A percentile compares a stretch with the other conserved stretches of the same genome.
These are phyloP conservation scores for Verticillium albo-atrum DNA, from an alignment of 2,329 filamentous ascomycete genomes.

Conservation along the genomic window DNA sequence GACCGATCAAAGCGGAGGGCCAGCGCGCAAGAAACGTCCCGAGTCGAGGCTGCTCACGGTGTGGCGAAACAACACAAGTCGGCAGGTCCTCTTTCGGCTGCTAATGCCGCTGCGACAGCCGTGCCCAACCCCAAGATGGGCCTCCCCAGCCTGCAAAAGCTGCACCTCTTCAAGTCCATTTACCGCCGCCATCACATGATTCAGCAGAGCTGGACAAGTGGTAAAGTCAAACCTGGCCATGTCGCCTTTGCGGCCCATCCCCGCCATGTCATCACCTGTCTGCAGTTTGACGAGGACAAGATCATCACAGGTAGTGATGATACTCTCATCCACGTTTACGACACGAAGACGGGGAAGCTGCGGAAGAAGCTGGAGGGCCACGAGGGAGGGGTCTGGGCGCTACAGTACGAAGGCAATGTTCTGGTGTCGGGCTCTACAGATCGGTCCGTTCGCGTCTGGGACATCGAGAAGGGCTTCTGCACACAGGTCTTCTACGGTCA, in stretches of 20 bases:
- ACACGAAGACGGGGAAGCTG: slow-evolving; percentile 88
- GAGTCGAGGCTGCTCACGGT: slow-evolving; percentile 38
- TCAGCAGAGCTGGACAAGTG: slow-evolving; percentile 85
- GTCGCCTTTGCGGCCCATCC: slow-evolving; percentile 96
- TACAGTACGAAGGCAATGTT: slow-evolving; percentile 94
- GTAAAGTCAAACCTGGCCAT: slow-evolving; percentile 78
- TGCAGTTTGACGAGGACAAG: slow-evolving; percentile 97
- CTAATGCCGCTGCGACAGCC: slow-evolving; percentile 75
- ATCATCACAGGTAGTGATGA: slow-evolving; percentile 97
- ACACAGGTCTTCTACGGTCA: slow-evolving; percentile 97
- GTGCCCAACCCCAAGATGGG: slow-evolving; percentile 80
- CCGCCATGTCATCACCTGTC: slow-evolving; percentile 91
- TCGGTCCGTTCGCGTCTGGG: slow-evolving; percentile 97
- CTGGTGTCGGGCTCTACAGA: slow-evolving; percentile 96
- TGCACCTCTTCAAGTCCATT: slow-evolving; percentile 94
- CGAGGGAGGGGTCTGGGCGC: slow-evolving; percentile 94
- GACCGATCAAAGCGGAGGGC: slow-evolving; percentile 52
- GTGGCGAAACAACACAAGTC: slow-evolving; percentile 52
- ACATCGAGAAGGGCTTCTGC: slow-evolving; percentile 88
- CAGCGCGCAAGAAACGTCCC: slow-evolving; percentile 40
- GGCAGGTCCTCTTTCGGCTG: slow-evolving; percentile 82
- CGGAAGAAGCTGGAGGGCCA: slow-evolving; percentile 84
- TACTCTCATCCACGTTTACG: slow-evolving; percentile 95
- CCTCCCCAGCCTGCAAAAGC: slow-evolving; percentile 69
- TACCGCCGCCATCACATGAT: slow-evolving; percentile 93